Evolutionary conservation across 129 eudicot genomes (phyloP).

Genomic region (Chrysanthemum seticuspe): DNA sequence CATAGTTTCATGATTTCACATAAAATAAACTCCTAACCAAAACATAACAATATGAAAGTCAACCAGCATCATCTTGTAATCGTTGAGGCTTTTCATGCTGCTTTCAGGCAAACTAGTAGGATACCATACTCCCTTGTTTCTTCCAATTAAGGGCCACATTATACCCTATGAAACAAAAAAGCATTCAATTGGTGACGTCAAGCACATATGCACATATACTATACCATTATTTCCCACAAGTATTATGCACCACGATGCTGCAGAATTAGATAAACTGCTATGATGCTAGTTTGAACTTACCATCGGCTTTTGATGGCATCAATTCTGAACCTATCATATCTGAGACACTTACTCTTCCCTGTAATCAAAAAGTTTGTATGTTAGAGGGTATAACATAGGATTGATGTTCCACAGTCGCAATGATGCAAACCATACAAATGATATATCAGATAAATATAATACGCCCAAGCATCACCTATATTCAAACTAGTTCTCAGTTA

Average conservation of each 20-base stretch:
- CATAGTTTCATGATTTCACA: no score
- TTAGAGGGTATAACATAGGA: neutral
- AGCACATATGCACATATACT: neutral
- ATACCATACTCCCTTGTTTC: conserved; percentile 69
- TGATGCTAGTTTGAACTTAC: conserved; percentile 34
- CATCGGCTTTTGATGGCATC: conserved; percentile 65
- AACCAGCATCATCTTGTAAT: conserved; percentile 60
- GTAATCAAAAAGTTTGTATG: conserved; percentile 21
- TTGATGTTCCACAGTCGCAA: neutral
- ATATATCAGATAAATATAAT: no score
- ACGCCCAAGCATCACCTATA: no score
- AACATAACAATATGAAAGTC: no score
- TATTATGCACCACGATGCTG: neutral
- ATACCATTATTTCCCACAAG: neutral
- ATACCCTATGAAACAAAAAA: conserved; percentile 75
- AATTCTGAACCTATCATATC: conserved; percentile 58
- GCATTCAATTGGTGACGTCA: conserved; percentile 3
- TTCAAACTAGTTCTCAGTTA: no score
- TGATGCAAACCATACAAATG: neutral
- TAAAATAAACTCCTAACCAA: no score
- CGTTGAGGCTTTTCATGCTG: conserved; percentile 82
- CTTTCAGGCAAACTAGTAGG: conserved; percentile 57
- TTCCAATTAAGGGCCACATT: conserved; percentile 82
- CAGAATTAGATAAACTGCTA: conserved; percentile 5
- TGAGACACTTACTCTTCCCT: conserved; percentile 77